Percentiles rank a stretch among this genome's conserved stretches.
These are phyloP conservation scores for Colletotrichum incanum DNA, from an alignment of 2,329 filamentous ascomycete species.

Conservation along the genomic window DNA sequence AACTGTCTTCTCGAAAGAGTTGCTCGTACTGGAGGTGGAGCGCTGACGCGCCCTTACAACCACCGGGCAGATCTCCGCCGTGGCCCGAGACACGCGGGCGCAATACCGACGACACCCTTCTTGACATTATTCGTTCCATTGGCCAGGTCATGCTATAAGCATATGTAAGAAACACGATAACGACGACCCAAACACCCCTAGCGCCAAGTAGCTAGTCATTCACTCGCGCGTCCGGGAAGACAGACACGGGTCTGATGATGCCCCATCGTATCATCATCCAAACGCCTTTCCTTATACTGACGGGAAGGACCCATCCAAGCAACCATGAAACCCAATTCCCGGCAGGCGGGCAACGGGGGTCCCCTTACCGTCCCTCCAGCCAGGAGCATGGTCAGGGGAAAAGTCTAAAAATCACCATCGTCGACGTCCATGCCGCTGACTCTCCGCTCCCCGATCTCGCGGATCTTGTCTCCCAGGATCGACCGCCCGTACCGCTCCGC, in stretches of 20 bases:
- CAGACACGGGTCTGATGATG: conserved; percentile 25
- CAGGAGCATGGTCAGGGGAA: not conserved
- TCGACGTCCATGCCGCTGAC: conserved; percentile 74
- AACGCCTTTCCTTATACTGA: conserved; percentile 25
- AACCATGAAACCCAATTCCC: conserved; percentile 29
- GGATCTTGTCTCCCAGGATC: conserved; percentile 91
- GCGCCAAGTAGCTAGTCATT: conserved; percentile 34
- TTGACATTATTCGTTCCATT: conserved; percentile 24
- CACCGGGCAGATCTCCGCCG: conserved; percentile 12
- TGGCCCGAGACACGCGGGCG: conserved; percentile 7
- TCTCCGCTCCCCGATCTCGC: conserved; percentile 83
- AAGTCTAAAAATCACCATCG: conserved; percentile 37
- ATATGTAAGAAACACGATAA: conserved; percentile 23
- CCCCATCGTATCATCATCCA: conserved; percentile 37
- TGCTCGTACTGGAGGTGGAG: conserved; percentile 19
- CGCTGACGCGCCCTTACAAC: conserved; percentile 1
- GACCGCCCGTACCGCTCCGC: conserved; percentile 86
- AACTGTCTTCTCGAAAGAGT: conserved; percentile 15
- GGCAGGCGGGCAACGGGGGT: conserved; percentile 7
- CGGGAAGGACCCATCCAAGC: conserved; percentile 34
- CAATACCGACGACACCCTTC: conserved; percentile 2
- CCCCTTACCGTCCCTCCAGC: not conserved
- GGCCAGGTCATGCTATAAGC: conserved; percentile 22
- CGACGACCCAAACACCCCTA: conserved; percentile 26
- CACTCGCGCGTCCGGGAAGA: conserved; percentile 13